A percentile compares a stretch with the other conserved stretches of the same genome.
These are phyloP conservation scores for Xylariaceae sp. DNA, from an alignment of 2,329 filamentous ascomycete species.

Conservation along the genomic window DNA sequence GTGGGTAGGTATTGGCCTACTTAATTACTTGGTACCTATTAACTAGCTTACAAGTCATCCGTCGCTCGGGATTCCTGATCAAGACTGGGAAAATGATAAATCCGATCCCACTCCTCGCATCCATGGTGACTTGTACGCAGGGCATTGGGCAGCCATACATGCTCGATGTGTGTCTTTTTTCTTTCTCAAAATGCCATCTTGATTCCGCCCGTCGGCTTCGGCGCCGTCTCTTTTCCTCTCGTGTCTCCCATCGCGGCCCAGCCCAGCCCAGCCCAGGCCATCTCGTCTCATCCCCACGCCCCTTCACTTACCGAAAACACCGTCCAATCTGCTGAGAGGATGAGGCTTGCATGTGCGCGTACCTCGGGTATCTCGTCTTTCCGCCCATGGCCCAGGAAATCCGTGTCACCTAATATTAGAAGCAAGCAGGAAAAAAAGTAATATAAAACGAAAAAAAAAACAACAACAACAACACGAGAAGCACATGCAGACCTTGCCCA, in stretches of 20 bases:
- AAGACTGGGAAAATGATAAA: neutral
- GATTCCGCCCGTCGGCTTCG: neutral
- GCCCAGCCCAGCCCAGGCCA: too few relatives aligned
- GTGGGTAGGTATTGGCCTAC: too few relatives aligned
- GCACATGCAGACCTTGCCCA: too few relatives aligned
- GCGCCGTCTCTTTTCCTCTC: neutral
- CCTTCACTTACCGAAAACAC: neutral
- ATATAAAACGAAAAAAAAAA: neutral
- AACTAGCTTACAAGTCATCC: too few relatives aligned
- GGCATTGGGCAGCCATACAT: slow-evolving; percentile 20
- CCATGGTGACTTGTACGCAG: slow-evolving; percentile 13
- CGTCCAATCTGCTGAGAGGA: neutral
- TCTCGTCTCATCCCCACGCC: neutral
- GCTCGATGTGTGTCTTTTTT: neutral
- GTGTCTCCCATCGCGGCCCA: neutral
- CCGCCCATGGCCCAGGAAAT: neutral
- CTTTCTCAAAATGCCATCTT: neutral
- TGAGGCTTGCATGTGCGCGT: neutral
- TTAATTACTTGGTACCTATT: too few relatives aligned
- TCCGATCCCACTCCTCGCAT: neutral
- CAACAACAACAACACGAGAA: too few relatives aligned
- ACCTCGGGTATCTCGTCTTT: neutral
- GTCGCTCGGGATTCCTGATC: slow-evolving; percentile 3
- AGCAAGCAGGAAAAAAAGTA: neutral
- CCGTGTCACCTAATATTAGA: neutral